These are phyloP conservation scores for Zasmidium cellare DNA, from an alignment of 2,329 filamentous ascomycete genomes.

Conservation along the genomic window DNA sequence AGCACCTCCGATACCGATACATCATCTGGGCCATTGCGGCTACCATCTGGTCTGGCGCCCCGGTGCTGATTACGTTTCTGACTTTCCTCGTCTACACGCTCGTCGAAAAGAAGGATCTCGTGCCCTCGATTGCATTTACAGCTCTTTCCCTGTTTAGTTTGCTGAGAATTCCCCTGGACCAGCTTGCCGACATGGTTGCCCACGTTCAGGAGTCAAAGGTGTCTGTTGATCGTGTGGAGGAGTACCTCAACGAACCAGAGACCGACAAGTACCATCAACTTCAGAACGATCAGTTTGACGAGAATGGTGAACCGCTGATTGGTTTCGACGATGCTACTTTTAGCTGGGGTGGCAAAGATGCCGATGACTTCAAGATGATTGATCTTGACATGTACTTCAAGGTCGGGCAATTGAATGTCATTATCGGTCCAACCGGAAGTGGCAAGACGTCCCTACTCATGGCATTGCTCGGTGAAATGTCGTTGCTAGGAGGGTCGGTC, in stretches of 20 bases:
- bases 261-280: conserved; percentile 94
- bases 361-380: conserved; percentile 67
- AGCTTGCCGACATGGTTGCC: conserved; percentile 97
- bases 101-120: conserved; percentile 82
- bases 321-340: conserved; percentile 84
- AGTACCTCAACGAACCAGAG: conserved; percentile 89
- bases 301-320: conserved; percentile 71
- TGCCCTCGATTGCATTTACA: conserved; percentile 92
- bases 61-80: conserved; percentile 92
- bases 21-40: conserved; percentile 89
- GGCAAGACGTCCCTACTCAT: conserved; percentile 96
- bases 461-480: conserved; percentile 97
- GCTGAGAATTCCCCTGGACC: conserved; percentile 87
- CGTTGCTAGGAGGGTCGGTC: conserved; percentile 73
- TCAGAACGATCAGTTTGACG: conserved; percentile 66
- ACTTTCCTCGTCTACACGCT: conserved; percentile 93
- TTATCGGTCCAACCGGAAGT: conserved; percentile 88
- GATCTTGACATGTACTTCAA: conserved; percentile 80
- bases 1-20: conserved; percentile 76
- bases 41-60: conserved; percentile 94
- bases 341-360: conserved; percentile 72
- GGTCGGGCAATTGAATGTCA: conserved; percentile 84
- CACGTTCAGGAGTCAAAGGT: conserved; percentile 98
- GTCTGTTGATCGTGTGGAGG: conserved; percentile 92
- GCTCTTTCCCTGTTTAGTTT: conserved; percentile 94